Base-by-base conservation (phyloP, 495 filamentous ascomycete genomes). In the Talaromyces ruber region DNA sequence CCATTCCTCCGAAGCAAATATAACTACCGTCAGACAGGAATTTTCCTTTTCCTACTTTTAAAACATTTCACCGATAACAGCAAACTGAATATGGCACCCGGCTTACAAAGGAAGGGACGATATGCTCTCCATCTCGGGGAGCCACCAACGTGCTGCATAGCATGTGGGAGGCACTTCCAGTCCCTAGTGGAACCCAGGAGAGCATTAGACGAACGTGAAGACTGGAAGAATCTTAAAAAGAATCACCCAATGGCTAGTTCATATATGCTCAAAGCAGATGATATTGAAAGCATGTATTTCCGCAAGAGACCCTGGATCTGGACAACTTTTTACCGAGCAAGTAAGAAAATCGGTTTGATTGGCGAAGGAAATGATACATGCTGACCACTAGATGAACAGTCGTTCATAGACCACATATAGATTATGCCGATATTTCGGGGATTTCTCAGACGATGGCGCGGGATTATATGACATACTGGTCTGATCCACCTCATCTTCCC, bases 261-360 rank as follows among this genome's bases (percentile, higher is more conserved):
- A n/a, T 47, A 47, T 47, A 59, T 59, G 32, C 34, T 59, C 57
- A 59, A 59, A 16, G 32, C 32, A 29, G 34, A 59, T 4, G 57
- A 59, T 43, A 47, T 59, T 26, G 57, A 59, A 47, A 59, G 21
- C 30, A 59, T 45, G 56, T 59, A 59, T 47, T 39, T 59, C 57
- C 22, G 24, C n/a, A 43, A 43, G 37, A 16, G 22, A 6, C 34
- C 57, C 26, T 47, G 24, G 32, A 47, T 45, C 25, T 59, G 57
- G 57, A 14, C 32, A 59, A 11, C 18, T 24, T 59, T 59, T 18
- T 45, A 59, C 6, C 57, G 57, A 59, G 32, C 57, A 59, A 59
- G 57, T 59, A 26, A 37, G 32, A 3, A 16, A 59, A 24, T 25
- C 8, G 57, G 14, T 39, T 28, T 9, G 12, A n/a, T n/a, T 26